These are phyloP conservation scores for Fusarium cicatricum DNA, from an alignment of 2,329 filamentous ascomycete species.

Conservation along the genomic window DNA sequence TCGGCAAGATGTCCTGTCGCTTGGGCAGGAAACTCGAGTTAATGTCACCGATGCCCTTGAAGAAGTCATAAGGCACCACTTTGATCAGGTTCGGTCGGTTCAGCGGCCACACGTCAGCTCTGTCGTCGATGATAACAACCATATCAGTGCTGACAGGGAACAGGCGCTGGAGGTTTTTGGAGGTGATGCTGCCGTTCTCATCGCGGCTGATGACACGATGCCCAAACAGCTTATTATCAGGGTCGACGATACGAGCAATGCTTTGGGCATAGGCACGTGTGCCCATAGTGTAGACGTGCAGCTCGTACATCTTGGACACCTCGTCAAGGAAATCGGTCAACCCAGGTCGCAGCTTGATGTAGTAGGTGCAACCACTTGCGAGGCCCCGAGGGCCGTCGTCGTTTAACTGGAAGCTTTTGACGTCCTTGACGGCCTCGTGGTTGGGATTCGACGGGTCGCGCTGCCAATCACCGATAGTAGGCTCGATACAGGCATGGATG, in stretches of 20 bases:
- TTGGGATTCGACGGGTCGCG: constrained; percentile 88
- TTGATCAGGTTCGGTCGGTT: constrained; percentile 95
- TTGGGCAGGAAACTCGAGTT: constrained; percentile 97
- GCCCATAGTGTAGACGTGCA: constrained; percentile 99
- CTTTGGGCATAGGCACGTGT: constrained; percentile 94
- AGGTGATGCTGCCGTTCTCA: constrained; percentile 91
- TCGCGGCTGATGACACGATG: constrained; percentile 96
- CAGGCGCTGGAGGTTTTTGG: constrained; percentile 87
- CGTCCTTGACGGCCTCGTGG: constrained; percentile 87
- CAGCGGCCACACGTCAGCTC: constrained; percentile 91
- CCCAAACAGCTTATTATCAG: constrained; percentile 86
- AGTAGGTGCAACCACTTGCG: constrained; percentile 86
- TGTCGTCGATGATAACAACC: constrained; percentile 98
- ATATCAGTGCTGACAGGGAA: constrained; percentile 98
- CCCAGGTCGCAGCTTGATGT: constrained; percentile 95
- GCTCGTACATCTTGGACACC: constrained; percentile 83
- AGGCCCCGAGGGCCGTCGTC: constrained; percentile 81
- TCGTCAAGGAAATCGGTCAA: constrained; percentile 80
- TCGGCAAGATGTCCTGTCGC: constrained; percentile 62
- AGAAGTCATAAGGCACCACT: constrained; percentile 95
- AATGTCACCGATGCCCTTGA: constrained; percentile 97
- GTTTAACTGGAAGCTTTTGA: constrained; percentile 85
- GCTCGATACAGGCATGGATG: constrained; percentile 97
- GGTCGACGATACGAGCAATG: constrained; percentile 93
- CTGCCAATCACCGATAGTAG: constrained; percentile 96